phyloP scores from a whole-genome alignment of 2,329 filamentous ascomycete genomes.

The Scedosporium minutisporum region DNA sequence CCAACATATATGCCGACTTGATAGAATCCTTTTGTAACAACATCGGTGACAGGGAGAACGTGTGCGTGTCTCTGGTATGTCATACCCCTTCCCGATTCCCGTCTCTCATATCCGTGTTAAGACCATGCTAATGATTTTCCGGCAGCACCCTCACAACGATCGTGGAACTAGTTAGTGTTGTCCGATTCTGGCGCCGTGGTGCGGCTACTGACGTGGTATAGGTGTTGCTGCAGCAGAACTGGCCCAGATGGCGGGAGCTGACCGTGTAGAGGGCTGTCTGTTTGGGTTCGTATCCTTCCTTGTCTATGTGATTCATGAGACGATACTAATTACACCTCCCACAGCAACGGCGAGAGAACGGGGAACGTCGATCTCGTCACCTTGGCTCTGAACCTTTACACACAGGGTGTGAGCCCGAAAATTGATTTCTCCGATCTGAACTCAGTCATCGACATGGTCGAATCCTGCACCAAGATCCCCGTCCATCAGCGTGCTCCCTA shows the following conservation, averaged over 20 bases:
- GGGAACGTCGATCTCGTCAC: constrained; percentile 6
- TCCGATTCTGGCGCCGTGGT: neutral
- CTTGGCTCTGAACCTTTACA: constrained; percentile 32
- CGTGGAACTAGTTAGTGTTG: constrained; percentile 50
- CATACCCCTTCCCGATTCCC: neutral
- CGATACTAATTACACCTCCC: neutral
- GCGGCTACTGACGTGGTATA: constrained; percentile 26
- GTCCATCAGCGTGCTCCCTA: constrained; percentile 76
- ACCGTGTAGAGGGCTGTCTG: constrained; percentile 79
- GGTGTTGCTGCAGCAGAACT: constrained; percentile 71
- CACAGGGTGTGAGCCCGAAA: constrained; percentile 68
- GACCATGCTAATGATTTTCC: neutral
- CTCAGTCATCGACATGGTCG: constrained; percentile 47
- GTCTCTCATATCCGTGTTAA: neutral
- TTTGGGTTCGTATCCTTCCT: constrained; percentile 43
- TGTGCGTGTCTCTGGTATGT: constrained; percentile 68
- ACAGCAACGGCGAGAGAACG: constrained; percentile 38
- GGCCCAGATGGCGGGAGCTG: constrained; percentile 81
- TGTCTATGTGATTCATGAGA: neutral
- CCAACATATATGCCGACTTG: constrained; percentile 92
- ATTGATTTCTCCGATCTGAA: constrained; percentile 52
- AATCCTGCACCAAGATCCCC: constrained; percentile 80
- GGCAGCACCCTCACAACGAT: constrained; percentile 73
- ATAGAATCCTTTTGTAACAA: constrained; percentile 90
- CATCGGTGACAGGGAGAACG: constrained; percentile 75